Evolutionary conservation across 805 yeast genomes (phyloP).

Genomic region (Barnettozyma californica): DNA sequence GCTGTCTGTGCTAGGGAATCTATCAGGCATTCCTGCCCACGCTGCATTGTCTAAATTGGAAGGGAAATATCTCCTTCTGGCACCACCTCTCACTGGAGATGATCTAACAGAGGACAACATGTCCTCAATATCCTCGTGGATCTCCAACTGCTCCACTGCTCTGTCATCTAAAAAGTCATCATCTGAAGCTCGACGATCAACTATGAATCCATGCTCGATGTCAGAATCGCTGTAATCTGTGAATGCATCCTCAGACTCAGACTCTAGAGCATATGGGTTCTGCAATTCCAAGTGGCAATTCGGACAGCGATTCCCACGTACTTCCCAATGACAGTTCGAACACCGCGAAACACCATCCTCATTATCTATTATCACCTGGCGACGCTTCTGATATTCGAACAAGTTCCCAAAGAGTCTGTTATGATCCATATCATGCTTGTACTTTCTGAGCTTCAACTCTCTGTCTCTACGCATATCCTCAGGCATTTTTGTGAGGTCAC

Average conservation of each 20-base stretch:
- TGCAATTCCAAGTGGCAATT: constrained; percentile 59
- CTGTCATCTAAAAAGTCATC: constrained; percentile 19
- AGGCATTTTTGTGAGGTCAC: background rate
- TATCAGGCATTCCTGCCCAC: constrained; percentile 2
- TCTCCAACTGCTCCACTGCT: constrained; percentile 6
- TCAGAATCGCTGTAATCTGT: background rate
- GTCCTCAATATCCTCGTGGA: constrained; percentile 3
- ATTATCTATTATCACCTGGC: constrained; percentile 49
- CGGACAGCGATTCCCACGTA: constrained; percentile 58
- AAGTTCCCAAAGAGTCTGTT: constrained; percentile 41
- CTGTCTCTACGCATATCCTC: constrained; percentile 11
- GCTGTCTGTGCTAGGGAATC: background rate
- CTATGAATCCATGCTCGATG: background rate
- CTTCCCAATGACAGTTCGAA: constrained; percentile 77
- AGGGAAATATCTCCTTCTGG: constrained; percentile 1
- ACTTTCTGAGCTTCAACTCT: constrained; percentile 30
- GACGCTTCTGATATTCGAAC: constrained; percentile 36
- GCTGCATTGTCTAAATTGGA: constrained; percentile 2
- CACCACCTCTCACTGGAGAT: constrained; percentile 14
- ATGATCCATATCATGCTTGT: constrained; percentile 34
- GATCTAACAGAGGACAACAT: constrained; percentile 9
- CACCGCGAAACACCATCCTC: constrained; percentile 74
- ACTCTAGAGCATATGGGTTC: constrained; percentile 13
- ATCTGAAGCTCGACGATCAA: constrained; percentile 3
- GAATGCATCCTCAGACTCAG: background rate